phyloP scores from a whole-genome alignment of 352 stramenopile genomes.

The Elongisporangium undulatum region DNA sequence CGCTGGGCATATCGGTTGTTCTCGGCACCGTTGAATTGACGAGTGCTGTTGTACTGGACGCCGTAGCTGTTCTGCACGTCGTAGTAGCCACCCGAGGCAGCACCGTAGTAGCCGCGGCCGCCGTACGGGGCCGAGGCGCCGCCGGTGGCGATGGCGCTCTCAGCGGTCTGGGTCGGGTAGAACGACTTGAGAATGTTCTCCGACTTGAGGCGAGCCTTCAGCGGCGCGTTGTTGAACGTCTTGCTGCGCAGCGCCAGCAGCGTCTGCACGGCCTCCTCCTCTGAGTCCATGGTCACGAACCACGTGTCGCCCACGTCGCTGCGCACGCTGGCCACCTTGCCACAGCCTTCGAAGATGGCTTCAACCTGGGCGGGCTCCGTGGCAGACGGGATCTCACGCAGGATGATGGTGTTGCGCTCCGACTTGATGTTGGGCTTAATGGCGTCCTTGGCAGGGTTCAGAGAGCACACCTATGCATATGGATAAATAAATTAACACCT shows the following conservation, averaged over 20 bases:
- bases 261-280: conserved; percentile 83
- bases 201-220: conserved; percentile 91
- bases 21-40: conserved; percentile 11
- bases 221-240: conserved; percentile 84
- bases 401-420: conserved; percentile 92
- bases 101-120: conserved; percentile 65
- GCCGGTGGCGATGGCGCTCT: conserved; percentile 34
- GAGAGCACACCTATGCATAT: conserved; percentile 41
- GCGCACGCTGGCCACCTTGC: conserved; percentile 72
- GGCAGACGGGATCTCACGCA: conserved; percentile 88
- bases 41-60: conserved; percentile 32
- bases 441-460: conserved; percentile 78
- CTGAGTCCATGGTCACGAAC: conserved; percentile 90
- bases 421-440: conserved; percentile 93
- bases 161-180: conserved; percentile 70
- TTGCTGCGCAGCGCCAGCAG: conserved; percentile 85
- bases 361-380: conserved; percentile 82
- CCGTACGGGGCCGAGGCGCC: conserved; percentile 37
- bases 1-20: conserved; percentile 35
- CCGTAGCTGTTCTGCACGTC: conserved; percentile 53
- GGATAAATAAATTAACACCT: neutral
- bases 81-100: conserved; percentile 55
- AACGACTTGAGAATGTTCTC: conserved; percentile 92
- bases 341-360: conserved; percentile 82
- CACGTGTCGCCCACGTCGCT: conserved; percentile 93